Evolutionary conservation across 371 early-diverging fungal genomes (phyloP), one percentile per base, ranked within the genome.

Genomic region (Syncephalastrum sp.): DNA sequence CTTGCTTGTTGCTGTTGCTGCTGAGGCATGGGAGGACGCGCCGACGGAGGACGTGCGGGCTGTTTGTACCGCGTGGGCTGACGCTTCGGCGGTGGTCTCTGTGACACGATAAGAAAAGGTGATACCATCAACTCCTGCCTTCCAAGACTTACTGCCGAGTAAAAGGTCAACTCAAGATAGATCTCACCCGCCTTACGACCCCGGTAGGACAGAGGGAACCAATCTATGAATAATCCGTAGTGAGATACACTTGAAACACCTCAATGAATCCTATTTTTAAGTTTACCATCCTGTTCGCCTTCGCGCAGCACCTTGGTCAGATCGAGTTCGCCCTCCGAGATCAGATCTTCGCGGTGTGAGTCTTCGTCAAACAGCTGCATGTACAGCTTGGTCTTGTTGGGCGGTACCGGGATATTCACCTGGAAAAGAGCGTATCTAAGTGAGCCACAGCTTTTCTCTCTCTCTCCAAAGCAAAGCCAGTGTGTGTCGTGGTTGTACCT

Each of bases 201-300:
- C 56, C 73, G 79, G 61, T 78, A 81, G 2, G 57, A 65, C 21
- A 84, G 71, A 54, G 73, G 71, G 55, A 73, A 78, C 84, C 82
- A 84, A 43, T 77, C 84, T 84, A 33, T 29, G 16, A 10, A 16
- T 12, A 24, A 21, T 0, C 21, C 17, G 21, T 5, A 13, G 33
- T 50, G 6, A 50, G 19, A 41, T 46, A 29, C n/a, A 17, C 33
- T 21, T 24, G 45, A 44, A 44, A 19, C 24, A 15, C 45, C 5
- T 15, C 29, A 21, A 21, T 21, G 21, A 21, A 21, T 21, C 21
- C n/a, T 15, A 17, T 16, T 50, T 29, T 25, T 25, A 29, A 24
- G 45, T 50, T 67, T 75, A 85, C 89, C 80, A 62, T 90, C 89
- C 7, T 80, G 74, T 58, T 88, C 89, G 21, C 88, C 90, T 38